phyloP scores from a whole-genome alignment of 352 stramenopile species.

The Phytophthora fragariaefolia region DNA sequence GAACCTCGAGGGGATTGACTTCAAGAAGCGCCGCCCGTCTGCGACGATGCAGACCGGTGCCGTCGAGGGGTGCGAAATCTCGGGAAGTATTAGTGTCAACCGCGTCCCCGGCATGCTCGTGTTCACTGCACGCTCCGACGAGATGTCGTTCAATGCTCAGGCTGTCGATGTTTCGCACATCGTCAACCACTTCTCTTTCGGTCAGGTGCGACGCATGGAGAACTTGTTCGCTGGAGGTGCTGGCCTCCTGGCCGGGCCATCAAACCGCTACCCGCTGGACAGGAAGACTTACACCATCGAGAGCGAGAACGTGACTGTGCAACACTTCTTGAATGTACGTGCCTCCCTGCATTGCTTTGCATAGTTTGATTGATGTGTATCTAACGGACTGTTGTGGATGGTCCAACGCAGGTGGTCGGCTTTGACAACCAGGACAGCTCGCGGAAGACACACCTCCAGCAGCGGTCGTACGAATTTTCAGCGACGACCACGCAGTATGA shows the following conservation, averaged over 20 bases:
- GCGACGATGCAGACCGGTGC: constrained; percentile 38
- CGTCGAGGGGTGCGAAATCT: constrained; percentile 81
- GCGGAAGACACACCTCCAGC: constrained; percentile 57
- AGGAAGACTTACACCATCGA: constrained; percentile 55
- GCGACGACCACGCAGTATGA: constrained; percentile 81
- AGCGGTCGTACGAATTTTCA: constrained; percentile 81
- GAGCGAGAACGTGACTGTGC: constrained; percentile 77
- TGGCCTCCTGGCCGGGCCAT: constrained; percentile 47
- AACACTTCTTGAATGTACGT: constrained; percentile 90
- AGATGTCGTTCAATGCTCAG: constrained; percentile 72
- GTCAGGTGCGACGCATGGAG: constrained; percentile 73
- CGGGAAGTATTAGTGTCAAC: constrained; percentile 79
- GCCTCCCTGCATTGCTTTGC: not conserved
- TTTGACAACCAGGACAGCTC: constrained; percentile 73
- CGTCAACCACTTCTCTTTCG: constrained; percentile 89
- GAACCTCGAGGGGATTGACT: constrained; percentile 54
- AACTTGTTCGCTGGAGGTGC: constrained; percentile 57
- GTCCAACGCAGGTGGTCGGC: constrained; percentile 62
- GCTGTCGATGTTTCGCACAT: constrained; percentile 70
- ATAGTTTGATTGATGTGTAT: not conserved
- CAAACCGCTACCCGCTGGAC: constrained; percentile 74
- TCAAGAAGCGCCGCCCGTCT: constrained; percentile 55
- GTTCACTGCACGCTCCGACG: constrained; percentile 69
- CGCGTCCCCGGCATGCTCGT: constrained; percentile 76
- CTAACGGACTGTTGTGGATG: constrained; percentile 4